A percentile compares a stretch with the other conserved stretches of the same genome.
phyloP scores from a whole-genome alignment of 2,329 filamentous ascomycete genomes.

The Phialophora tarda region DNA sequence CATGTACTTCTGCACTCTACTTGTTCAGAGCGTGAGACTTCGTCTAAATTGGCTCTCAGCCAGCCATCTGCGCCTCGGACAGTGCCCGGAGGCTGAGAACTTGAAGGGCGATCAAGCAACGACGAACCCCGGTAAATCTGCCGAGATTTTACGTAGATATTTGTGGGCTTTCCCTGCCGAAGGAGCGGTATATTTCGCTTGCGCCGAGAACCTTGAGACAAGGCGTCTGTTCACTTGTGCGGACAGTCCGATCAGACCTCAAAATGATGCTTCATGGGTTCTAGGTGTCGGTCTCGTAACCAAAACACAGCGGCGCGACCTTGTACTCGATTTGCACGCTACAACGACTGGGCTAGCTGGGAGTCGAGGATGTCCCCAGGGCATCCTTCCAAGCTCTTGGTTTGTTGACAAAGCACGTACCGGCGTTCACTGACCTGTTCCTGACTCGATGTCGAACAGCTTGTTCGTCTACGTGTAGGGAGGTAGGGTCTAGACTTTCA shows the following conservation, averaged over 20 bases:
- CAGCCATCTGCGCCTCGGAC: constrained; percentile 6
- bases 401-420: background rate
- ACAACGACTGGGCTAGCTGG: no score
- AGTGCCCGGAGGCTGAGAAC: background rate
- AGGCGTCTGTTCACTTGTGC: background rate
- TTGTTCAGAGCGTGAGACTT: background rate
- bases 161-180: background rate
- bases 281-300: no score
- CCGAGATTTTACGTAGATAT: background rate
- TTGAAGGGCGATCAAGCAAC: no score
- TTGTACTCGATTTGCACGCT: no score
- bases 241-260: background rate
- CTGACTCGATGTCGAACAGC: background rate
- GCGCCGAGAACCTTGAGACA: background rate
- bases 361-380: background rate
- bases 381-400: background rate
- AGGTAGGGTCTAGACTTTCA: background rate
- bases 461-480: background rate
- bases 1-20: background rate
- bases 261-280: background rate
- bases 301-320: background rate
- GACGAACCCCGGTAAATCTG: background rate
- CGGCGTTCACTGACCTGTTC: background rate
- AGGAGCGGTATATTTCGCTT: background rate
- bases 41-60: constrained; percentile 1